Base-by-base conservation (phyloP, 106 monocot genomes). In the Dactylorhiza incarnata region DNA sequence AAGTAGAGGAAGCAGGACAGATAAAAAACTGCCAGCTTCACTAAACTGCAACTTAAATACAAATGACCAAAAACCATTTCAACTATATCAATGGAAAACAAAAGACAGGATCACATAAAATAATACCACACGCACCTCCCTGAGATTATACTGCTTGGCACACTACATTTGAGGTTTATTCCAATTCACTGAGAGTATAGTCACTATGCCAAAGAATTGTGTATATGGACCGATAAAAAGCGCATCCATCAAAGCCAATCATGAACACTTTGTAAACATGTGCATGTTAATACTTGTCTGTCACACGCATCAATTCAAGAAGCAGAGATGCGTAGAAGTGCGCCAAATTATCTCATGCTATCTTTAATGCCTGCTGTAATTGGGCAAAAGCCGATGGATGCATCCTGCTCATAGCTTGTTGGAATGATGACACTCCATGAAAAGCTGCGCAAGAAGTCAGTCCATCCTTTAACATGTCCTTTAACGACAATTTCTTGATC, bases 321-420 rank as follows among this genome's bases (percentile, higher is more conserved):
- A n/a, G 14, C n/a, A 52, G n/a, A 46, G 66, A 51, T 50, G 53
- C 74, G 2, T 19, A 9, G 49, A 24, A 20, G 8, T 52, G 74
- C 43, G 14, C 37, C 45, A 19, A 17, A 48, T 17, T 45, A 59
- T 49, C 51, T 75, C 80, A 91, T 45, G 86, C 77, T 84, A 94
- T 89, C 78, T 89, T 94, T 55, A 99, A 74, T 17, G 97, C 97
- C 29, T 86, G 91, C 75, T 99, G 85, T 45, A 99, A 59, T 86
- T 99, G 94, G 75, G 97, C 87, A 76, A 99, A 91, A 54, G 91
- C 94, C 43, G 91, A 86, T 17, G 97, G 97, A 81, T 99, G 97
- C 68, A 99, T 93, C 49, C 85, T 91, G 83, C 84, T 89, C 46
- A 99, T 87, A 52, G 91, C 94, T 58, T 81, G 82, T 82, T 99